These are phyloP conservation scores for Benincasa hispida DNA, from an alignment of 306 rosid species.

Conservation along the genomic window DNA sequence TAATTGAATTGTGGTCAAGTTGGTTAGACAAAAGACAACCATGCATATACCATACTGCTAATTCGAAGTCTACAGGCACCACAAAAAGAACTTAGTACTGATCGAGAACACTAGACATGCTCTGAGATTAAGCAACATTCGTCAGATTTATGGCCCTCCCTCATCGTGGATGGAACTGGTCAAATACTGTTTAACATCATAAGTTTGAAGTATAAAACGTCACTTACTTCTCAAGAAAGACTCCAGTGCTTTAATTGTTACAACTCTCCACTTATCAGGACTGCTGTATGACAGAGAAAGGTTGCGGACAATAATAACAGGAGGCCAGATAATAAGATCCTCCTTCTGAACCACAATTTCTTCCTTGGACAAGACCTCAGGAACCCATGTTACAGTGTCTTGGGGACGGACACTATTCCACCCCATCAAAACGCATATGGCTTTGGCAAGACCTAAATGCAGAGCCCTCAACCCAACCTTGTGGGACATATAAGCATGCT, in stretches of 20 bases:
- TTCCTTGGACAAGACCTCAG: slow-evolving; percentile 48
- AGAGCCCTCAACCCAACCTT: slow-evolving; percentile 63
- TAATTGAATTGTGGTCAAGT: no score
- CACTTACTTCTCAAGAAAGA: slow-evolving; percentile 77
- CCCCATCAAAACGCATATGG: slow-evolving; percentile 82
- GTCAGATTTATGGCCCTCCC: no score
- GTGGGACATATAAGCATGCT: slow-evolving; percentile 93
- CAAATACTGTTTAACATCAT: neutral
- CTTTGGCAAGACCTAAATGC: slow-evolving; percentile 84
- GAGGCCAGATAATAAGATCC: slow-evolving; percentile 95
- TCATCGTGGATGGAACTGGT: neutral
- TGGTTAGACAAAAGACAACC: no score
- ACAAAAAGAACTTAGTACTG: neutral
- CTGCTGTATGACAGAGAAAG: slow-evolving; percentile 49
- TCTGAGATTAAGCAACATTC: no score
- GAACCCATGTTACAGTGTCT: slow-evolving; percentile 77
- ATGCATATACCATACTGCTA: neutral
- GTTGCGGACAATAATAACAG: slow-evolving; percentile 64
- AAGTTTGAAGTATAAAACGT: neutral
- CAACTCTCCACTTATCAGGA: slow-evolving; percentile 76
- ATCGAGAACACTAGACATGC: neutral
- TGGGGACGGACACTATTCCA: slow-evolving; percentile 68
- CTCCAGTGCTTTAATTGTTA: slow-evolving; percentile 61
- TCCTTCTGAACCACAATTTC: slow-evolving; percentile 79
- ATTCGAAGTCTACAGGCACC: neutral